Evolutionary conservation across 495 filamentous ascomycete species (phyloP).

Genomic region (Penicillium verhagenii): DNA sequence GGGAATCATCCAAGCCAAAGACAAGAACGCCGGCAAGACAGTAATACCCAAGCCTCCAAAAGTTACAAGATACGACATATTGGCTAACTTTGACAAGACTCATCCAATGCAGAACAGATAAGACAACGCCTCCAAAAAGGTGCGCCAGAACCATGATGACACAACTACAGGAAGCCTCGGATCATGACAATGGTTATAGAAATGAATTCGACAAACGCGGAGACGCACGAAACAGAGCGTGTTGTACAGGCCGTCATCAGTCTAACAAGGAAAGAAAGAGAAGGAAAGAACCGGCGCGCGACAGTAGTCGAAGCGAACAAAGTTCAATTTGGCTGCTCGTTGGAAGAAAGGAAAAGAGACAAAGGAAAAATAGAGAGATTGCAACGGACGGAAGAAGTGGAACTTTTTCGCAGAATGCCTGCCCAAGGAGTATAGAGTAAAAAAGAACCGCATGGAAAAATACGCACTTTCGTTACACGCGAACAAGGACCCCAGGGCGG

Average conservation of each 20-base stretch:
- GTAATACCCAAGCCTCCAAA: slow-evolving; percentile 2
- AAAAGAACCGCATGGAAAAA: slow-evolving; percentile 39
- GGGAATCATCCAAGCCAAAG: slow-evolving; percentile 36
- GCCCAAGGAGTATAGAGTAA: slow-evolving; percentile 44
- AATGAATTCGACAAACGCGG: slow-evolving; percentile 22
- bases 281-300: slow-evolving; percentile 26
- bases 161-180: slow-evolving; percentile 1
- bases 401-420: slow-evolving; percentile 54
- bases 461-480: slow-evolving; percentile 41
- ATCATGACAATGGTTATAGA: slow-evolving; percentile 13
- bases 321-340: slow-evolving; percentile 47
- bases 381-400: slow-evolving; percentile 34
- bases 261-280: slow-evolving; percentile 26
- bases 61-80: slow-evolving; percentile 8
- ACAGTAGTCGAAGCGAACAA: slow-evolving; percentile 39
- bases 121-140: slow-evolving; percentile 3
- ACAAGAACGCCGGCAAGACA: slow-evolving; percentile 16
- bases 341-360: slow-evolving; percentile 34
- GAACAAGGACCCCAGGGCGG: slow-evolving; percentile 33
- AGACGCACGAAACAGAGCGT: slow-evolving; percentile 24
- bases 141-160: slow-evolving; percentile 1
- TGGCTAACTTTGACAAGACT: background rate
- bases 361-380: slow-evolving; percentile 35
- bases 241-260: slow-evolving; percentile 27
- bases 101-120: slow-evolving; percentile 3